Percentiles rank a stretch among this genome's conserved stretches.
Evolutionary conservation across 352 stramenopile species (phyloP).

Genomic region (Globisporangium solare): DNA sequence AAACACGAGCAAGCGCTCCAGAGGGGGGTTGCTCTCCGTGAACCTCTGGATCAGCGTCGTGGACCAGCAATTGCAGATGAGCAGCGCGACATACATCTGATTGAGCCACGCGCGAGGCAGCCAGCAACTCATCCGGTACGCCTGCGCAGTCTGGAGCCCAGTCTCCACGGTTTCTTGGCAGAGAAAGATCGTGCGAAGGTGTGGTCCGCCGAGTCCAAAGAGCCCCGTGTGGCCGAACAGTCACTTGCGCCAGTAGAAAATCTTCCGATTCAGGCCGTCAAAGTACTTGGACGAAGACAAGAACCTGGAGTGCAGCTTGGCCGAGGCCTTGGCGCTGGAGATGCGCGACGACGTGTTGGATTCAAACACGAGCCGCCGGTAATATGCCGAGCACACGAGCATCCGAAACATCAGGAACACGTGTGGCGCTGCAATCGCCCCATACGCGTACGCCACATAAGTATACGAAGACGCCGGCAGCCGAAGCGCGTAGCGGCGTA

Average conservation of each 20-base stretch:
- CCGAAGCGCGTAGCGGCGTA: constrained; percentile 11
- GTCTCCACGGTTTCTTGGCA: constrained; percentile 22
- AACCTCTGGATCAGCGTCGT: constrained; percentile 13
- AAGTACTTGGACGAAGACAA: neutral
- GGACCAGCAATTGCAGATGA: constrained; percentile 22
- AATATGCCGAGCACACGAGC: constrained; percentile 9
- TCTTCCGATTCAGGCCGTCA: neutral
- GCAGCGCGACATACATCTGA: constrained; percentile 8
- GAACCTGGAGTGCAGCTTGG: constrained; percentile 1
- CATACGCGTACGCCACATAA: constrained; percentile 11
- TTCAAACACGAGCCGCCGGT: constrained; percentile 5
- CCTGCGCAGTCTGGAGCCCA: constrained; percentile 23
- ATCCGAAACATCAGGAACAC: constrained; percentile 12
- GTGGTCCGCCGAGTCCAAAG: constrained; percentile 18
- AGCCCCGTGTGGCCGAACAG: constrained; percentile 16
- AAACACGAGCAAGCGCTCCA: constrained; percentile 15
- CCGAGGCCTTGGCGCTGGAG: constrained; percentile 4
- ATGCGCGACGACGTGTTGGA: neutral
- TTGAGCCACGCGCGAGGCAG: constrained; percentile 12
- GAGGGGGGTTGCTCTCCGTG: constrained; percentile 2
- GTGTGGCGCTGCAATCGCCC: constrained; percentile 10
- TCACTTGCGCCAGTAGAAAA: constrained; percentile 16
- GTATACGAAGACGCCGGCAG: constrained; percentile 8
- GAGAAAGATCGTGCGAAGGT: constrained; percentile 23
- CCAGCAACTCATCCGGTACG: constrained; percentile 17